phyloP scores from a whole-genome alignment of 768 basidiomycete species.

The Nidula microcarpa region DNA sequence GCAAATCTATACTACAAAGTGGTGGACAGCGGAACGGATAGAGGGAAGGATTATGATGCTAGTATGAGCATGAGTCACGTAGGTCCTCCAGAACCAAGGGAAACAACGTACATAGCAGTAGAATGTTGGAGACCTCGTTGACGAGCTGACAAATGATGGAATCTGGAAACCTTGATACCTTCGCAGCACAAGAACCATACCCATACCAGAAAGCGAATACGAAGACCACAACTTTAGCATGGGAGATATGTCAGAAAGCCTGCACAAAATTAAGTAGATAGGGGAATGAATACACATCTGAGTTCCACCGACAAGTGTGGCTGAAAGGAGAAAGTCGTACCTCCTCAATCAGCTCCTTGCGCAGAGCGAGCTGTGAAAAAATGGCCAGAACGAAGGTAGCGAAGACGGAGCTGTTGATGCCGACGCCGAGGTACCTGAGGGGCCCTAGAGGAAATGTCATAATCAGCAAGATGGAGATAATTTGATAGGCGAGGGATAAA shows the following conservation, averaged over 20 bases:
- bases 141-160: no score
- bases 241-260: neutral
- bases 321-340: slow-evolving; percentile 49
- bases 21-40: no score
- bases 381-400: slow-evolving; percentile 38
- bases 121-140: no score
- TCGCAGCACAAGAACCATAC: no score
- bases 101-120: no score
- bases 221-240: slow-evolving; percentile 34
- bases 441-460: slow-evolving; percentile 21
- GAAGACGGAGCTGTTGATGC: slow-evolving; percentile 54
- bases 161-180: no score
- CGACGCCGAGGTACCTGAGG: slow-evolving; percentile 47
- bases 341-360: slow-evolving; percentile 42
- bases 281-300: slow-evolving; percentile 23
- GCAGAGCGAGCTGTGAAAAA: slow-evolving; percentile 43
- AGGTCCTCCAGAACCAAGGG: no score
- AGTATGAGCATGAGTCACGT: no score
- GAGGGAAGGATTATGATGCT: no score
- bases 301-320: slow-evolving; percentile 51
- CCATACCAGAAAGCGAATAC: slow-evolving; percentile 43
- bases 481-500: neutral
- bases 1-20: no score
- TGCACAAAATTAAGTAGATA: slow-evolving; percentile 12
- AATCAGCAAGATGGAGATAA: neutral